Evolutionary conservation across 2,329 filamentous ascomycete genomes (phyloP).

Genomic region (Paraphaeosphaeria minitans): DNA sequence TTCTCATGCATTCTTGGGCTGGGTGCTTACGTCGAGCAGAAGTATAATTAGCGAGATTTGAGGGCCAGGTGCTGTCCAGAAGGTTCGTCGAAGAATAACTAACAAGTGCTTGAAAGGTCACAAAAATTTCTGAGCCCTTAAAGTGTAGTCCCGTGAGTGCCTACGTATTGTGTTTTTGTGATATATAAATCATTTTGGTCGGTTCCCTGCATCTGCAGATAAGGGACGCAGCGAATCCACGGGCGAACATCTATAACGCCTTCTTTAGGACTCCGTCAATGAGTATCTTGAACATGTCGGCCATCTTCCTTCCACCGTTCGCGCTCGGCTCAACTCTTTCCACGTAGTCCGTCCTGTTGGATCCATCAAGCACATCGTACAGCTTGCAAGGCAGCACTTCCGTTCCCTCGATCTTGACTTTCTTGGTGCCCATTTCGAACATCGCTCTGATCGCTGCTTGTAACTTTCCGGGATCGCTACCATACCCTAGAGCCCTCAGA

Average conservation of each 20-base stretch:
- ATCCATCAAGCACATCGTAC: slow-evolving; percentile 41
- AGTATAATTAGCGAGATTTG: too few species aligned
- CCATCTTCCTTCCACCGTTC: slow-evolving; percentile 44
- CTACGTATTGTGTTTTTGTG: too few species aligned
- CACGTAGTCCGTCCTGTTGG: slow-evolving; percentile 34
- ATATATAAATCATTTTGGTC: too few species aligned
- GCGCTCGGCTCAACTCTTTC: slow-evolving; percentile 44
- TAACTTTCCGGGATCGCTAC: slow-evolving; percentile 33
- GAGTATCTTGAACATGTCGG: slow-evolving; percentile 29
- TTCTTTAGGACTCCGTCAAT: slow-evolving; percentile 15
- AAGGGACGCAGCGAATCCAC: neutral
- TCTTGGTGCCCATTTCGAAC: slow-evolving; percentile 35
- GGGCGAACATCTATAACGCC: neutral
- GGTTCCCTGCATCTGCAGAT: too few species aligned
- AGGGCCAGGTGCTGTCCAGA: too few species aligned
- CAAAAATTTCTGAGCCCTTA: too few species aligned
- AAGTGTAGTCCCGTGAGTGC: too few species aligned
- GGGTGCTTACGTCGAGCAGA: too few species aligned
- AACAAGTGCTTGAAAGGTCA: too few species aligned
- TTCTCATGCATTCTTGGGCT: too few species aligned
- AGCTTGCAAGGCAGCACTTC: slow-evolving; percentile 39
- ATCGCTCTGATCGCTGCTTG: slow-evolving; percentile 42
- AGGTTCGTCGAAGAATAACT: too few species aligned
- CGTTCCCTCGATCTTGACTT: slow-evolving; percentile 36
- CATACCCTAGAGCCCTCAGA: slow-evolving; percentile 40